phyloP scores from a whole-genome alignment of 768 basidiomycete genomes.

The Ephemerocybe angulata region DNA sequence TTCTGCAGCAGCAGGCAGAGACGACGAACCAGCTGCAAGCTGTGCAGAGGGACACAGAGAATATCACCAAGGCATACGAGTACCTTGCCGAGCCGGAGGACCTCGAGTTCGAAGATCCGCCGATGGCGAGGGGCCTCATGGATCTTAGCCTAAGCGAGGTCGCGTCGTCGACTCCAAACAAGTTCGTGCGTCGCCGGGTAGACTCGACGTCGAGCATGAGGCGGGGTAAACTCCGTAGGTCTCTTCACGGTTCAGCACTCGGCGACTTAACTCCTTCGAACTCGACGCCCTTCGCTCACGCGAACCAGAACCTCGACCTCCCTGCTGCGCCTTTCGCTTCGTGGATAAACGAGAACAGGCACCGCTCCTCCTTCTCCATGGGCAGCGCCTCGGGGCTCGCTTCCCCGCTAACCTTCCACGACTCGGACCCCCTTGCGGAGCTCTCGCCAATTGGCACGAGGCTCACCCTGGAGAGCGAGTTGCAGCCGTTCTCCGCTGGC shows the following conservation, averaged over 20 bases:
- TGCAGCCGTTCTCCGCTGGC: constrained; percentile 39
- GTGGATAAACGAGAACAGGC: constrained; percentile 20
- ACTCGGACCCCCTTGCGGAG: constrained; percentile 11
- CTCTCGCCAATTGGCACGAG: constrained; percentile 47
- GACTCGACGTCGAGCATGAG: background rate
- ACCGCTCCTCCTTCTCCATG: constrained; percentile 29
- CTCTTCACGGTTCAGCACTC: constrained; percentile 66
- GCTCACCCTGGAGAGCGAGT: constrained; percentile 44
- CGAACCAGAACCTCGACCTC: constrained; percentile 19
- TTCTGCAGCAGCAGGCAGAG: constrained; percentile 59
- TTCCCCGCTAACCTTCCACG: constrained; percentile 20
- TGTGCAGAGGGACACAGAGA: constrained; percentile 69
- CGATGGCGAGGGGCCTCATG: no score
- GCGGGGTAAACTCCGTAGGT: constrained; percentile 38
- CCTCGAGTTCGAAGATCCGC: constrained; percentile 44
- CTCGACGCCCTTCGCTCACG: constrained; percentile 3
- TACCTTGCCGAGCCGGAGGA: constrained; percentile 54
- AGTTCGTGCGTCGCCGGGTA: background rate
- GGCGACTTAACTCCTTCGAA: constrained; percentile 31
- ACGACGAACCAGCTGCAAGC: constrained; percentile 60
- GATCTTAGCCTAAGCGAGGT: no score
- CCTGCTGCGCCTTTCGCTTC: constrained; percentile 31
- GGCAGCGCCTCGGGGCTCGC: constrained; percentile 21
- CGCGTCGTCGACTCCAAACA: constrained; percentile 6
- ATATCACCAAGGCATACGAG: constrained; percentile 68